Base-by-base conservation (phyloP, 2,329 filamentous ascomycete genomes). In the Trichoderma sp. region DNA sequence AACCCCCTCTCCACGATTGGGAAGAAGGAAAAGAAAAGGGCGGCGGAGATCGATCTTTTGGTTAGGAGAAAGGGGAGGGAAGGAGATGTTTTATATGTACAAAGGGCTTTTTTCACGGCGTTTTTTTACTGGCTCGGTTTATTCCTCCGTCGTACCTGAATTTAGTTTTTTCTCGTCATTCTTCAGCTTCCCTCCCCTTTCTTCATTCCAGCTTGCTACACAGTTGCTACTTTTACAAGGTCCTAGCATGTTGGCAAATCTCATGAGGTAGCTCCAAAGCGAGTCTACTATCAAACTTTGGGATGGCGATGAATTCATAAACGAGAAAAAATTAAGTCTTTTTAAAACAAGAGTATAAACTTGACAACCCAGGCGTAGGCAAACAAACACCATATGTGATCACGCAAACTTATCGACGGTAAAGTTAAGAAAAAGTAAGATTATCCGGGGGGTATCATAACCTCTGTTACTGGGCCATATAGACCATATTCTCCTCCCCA, bases 391-490 rank as follows among this genome's bases (percentile, higher is more conserved):
- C n/a, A 57, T 8, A 56, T 35, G 62, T 47, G 35, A 65, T 65
- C 53, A 35, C 53, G 19, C 21, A 31, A 16, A 21, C 16, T 11
- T 37, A 14, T 27, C 4, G 0, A 47, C 13, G 7, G 27, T 13
- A 33, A 40, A 14, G 43, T 33, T 7, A 33, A 27, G 4, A 47
- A n/a, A 35, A 7, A 11, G 19, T 27, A n/a, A 16, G 27, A 33
- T 52, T 33, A 27, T 58, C 52, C 4, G 33, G 43, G 57, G 71
- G 71, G 68, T 71, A 72, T 72, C 68, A 69, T 72, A 64, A 64
- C 58, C 68, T 67, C 55, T 67, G 66, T 65, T 71, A 61, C 59
- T 62, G 43, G 61, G 55, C 47, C 66, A 60, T 61, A 55, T 69
- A 68, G 31, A 70, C 58, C 58, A 52, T 53, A 43, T 68, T 58